A percentile compares a stretch with the other conserved stretches of the same genome.
These are phyloP conservation scores for Celoporthe dispersa DNA, from an alignment of 2,329 filamentous ascomycete species.

Conservation along the genomic window DNA sequence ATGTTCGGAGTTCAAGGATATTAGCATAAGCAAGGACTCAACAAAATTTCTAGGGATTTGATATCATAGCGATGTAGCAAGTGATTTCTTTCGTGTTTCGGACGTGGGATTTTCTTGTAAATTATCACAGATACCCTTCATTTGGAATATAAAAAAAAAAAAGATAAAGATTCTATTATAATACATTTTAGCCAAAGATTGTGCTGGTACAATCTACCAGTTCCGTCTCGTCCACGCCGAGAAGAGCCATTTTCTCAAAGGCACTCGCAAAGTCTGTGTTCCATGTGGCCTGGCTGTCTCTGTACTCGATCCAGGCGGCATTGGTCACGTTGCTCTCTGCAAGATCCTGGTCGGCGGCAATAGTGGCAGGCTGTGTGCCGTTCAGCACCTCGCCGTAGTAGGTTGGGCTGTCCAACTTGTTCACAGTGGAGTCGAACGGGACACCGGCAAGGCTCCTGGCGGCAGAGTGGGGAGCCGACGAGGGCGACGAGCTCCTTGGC, in stretches of 20 bases:
- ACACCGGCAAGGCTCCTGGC: constrained; percentile 34
- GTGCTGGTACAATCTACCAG: constrained; percentile 36
- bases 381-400: constrained; percentile 37
- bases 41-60: not conserved
- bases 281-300: constrained; percentile 32
- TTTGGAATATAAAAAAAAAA: not conserved
- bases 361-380: constrained; percentile 32
- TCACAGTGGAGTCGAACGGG: constrained; percentile 34
- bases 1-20: constrained; percentile 12
- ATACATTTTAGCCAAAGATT: not conserved
- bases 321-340: constrained; percentile 34
- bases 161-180: not conserved
- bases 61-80: constrained; percentile 5
- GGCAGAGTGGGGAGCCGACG: constrained; percentile 35
- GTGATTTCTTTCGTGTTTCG: not conserved
- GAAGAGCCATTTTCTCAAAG: constrained; percentile 37
- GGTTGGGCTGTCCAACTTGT: constrained; percentile 31
- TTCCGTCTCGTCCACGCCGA: constrained; percentile 34
- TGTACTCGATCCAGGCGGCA: constrained; percentile 34
- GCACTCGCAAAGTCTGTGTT: constrained; percentile 35
- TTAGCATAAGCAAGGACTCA: not conserved
- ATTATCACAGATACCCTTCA: constrained; percentile 6
- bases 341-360: constrained; percentile 35
- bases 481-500: constrained; percentile 35
- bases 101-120: not conserved